phyloP scores from a whole-genome alignment of 129 eudicot genomes.

The Centrapalus pauciflorus region DNA sequence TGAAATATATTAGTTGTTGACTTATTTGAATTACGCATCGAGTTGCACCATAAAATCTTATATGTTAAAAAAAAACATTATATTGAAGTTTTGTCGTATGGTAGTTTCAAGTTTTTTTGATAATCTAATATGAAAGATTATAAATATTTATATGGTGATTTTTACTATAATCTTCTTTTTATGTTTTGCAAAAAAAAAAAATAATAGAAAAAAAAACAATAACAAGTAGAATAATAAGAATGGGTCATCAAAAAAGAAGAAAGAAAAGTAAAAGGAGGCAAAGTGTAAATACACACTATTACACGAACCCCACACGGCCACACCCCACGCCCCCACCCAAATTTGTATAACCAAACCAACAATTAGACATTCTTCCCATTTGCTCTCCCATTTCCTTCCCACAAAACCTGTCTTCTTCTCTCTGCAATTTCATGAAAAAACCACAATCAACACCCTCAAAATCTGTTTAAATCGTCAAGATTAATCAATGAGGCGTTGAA shows the following conservation, averaged over 20 bases:
- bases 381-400: conserved; percentile 6
- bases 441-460: neutral
- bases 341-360: neutral
- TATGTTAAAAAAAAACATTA: no score
- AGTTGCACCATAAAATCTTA: no score
- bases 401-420: neutral
- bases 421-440: neutral
- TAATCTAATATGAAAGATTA: no score
- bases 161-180: no score
- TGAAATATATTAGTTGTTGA: no score
- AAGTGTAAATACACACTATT: neutral
- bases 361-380: conserved; percentile 14
- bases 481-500: conserved; percentile 5
- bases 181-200: neutral
- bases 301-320: neutral
- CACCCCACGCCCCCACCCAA: neutral
- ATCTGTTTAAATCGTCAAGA: conserved; percentile 5
- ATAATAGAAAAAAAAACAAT: neutral
- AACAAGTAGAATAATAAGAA: no score
- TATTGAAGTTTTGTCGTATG: no score
- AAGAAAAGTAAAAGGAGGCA: neutral
- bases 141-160: no score
- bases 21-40: no score
- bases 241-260: neutral
- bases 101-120: no score